Base-by-base conservation (phyloP, 306 rosid species). In the Cercis canadensis region DNA sequence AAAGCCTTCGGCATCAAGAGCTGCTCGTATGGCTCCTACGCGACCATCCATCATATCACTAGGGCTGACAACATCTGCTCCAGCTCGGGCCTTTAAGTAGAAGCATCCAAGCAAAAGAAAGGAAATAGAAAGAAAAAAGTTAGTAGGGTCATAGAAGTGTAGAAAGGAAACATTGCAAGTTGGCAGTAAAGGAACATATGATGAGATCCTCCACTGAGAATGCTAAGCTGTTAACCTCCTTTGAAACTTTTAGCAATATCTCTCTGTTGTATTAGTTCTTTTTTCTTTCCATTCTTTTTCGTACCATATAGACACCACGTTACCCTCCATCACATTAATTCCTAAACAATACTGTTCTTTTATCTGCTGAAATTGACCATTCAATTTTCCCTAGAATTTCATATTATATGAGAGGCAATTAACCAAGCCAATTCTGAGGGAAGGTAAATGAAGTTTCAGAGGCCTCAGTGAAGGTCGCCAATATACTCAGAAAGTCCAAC, bases 31-130 rank as follows among this genome's bases (percentile, higher is more conserved):
- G 54, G 99, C 97, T 77, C 99, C 99, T 8, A 91, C 92, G 40
- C 96, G 87, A 41, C 98, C 97, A 55, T 94, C 97, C 98, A 94
- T 94, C 99, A 94, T 94, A 80, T 94, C 99, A 72, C 97, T 91
- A 4, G 99, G 99, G 82, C 99, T 91, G 76, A 94, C 89, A 49
- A 94, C 92, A 75, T 94, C 96, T 65, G 96, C 99, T 84, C 97
- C 97, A 75, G 99, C 96, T 65, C 87, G 91, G 46, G 99, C 97
- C 97, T 89, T 69, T 69, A 75, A 36, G 31, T 62, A 44, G 46
- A 69, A 58, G 55, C 12, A 69, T 74, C 4, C 46, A 81, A 14
- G 65, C 8, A 50, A 45, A 45, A 73, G 18, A 12, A 0, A 0
- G 24, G 0, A 65, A 2, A 57, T 7, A 50, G 49, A 65, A 63